These are phyloP conservation scores for Cydonia oblonga DNA, from an alignment of 331 rosid species.

Conservation along the genomic window DNA sequence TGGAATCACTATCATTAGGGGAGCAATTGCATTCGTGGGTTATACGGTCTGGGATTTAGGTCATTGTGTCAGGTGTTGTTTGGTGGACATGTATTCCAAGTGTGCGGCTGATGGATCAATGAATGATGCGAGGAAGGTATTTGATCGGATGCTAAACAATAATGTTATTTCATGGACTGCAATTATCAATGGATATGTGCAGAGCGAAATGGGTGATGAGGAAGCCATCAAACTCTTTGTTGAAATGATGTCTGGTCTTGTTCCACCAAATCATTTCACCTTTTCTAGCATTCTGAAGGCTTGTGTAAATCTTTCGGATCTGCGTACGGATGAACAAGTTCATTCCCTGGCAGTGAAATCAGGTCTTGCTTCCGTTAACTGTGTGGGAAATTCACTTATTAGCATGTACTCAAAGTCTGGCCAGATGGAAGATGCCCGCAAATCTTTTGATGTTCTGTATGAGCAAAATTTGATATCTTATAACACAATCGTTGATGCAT, in stretches of 20 bases:
- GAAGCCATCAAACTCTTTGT: conserved; percentile 6
- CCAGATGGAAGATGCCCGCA: conserved; percentile 12
- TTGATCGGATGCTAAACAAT: conserved; percentile 6
- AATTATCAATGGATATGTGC: conserved; percentile 12
- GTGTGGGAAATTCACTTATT: conserved; percentile 13
- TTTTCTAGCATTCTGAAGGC: conserved; percentile 18
- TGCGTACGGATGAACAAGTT: conserved; percentile 8
- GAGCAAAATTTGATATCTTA: conserved; percentile 15
- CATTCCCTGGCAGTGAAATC: conserved; percentile 14
- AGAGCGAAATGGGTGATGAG: neutral
- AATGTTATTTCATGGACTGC: conserved; percentile 18
- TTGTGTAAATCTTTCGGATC: conserved; percentile 6
- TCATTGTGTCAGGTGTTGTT: conserved; percentile 12
- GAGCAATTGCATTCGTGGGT: conserved; percentile 15
- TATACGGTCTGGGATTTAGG: neutral
- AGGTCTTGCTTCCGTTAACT: conserved; percentile 11
- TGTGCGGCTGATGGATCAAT: neutral
- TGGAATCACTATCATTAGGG: neutral
- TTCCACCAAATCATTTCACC: conserved; percentile 12
- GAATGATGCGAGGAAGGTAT: conserved; percentile 10
- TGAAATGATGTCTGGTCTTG: conserved; percentile 3
- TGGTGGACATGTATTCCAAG: conserved; percentile 19
- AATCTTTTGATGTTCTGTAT: conserved; percentile 10
- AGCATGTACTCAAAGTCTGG: conserved; percentile 7
- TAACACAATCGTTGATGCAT: conserved; percentile 8